Conservation (phyloP, 2,329 filamentous ascomycete species). For the Botrytis sinoallii region DNA sequence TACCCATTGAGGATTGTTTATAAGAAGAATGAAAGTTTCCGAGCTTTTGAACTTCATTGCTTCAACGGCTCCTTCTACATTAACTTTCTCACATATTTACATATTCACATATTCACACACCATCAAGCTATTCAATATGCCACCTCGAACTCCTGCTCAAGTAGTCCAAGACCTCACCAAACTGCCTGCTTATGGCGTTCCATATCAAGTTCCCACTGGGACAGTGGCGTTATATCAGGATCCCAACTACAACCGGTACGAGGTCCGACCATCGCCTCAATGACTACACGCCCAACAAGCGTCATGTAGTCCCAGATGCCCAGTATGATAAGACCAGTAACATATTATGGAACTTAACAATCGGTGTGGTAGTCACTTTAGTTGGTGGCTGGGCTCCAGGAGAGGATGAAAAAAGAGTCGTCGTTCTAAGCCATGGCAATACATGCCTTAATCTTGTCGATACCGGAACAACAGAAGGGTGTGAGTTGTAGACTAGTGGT, state of each 20-base stretch:
- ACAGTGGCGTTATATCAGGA: background rate
- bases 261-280: background rate
- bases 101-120: no score
- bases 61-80: background rate
- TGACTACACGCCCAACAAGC: background rate
- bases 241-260: background rate
- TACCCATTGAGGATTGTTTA: background rate
- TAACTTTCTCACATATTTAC: background rate
- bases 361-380: background rate
- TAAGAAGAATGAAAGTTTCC: background rate
- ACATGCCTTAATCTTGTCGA: background rate
- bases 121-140: background rate
- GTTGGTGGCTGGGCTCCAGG: background rate
- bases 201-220: background rate
- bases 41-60: background rate
- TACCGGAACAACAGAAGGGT: background rate
- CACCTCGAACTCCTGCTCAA: background rate
- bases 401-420: background rate
- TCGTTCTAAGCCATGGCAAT: background rate
- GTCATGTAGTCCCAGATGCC: background rate
- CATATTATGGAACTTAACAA: background rate
- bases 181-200: background rate
- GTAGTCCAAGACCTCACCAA: background rate
- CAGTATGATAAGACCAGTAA: background rate
- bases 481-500: background rate